Evolutionary conservation across 805 yeast genomes (phyloP).

Genomic region (Clavispora asparagi): DNA sequence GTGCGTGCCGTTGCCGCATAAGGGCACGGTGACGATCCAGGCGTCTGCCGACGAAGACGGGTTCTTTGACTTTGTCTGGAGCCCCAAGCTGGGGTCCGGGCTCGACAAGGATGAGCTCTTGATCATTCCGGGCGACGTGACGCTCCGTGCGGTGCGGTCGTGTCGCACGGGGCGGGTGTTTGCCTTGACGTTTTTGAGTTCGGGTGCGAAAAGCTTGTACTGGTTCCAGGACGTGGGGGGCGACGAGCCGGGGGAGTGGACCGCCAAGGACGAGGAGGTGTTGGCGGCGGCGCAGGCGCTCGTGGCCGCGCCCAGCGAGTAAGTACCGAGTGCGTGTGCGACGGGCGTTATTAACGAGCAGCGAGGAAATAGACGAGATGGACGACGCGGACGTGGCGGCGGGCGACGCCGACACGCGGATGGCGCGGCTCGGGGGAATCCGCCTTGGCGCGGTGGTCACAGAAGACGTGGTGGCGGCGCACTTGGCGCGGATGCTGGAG

Average conservation of each 20-base stretch:
- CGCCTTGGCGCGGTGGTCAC: conserved; percentile 31
- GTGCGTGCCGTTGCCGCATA: conserved; percentile 67
- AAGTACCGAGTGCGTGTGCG: conserved; percentile 41
- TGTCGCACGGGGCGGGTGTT: conserved; percentile 77
- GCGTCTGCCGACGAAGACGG: conserved; percentile 68
- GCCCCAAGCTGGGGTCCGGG: conserved; percentile 51
- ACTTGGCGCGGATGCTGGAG: conserved; percentile 27
- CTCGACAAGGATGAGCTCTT: conserved; percentile 57
- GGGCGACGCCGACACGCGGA: too few relatives aligned
- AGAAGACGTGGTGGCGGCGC: conserved; percentile 23
- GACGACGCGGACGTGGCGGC: too few relatives aligned
- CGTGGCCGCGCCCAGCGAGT: conserved; percentile 19
- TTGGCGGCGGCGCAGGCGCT: conserved; percentile 16
- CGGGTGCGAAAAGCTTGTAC: conserved; percentile 54
- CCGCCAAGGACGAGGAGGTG: conserved; percentile 52
- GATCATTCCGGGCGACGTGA: conserved; percentile 81
- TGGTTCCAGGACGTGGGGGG: conserved; percentile 81
- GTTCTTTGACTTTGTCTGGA: conserved; percentile 68
- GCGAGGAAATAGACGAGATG: conserved; percentile 2
- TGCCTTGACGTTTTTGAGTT: conserved; percentile 56
- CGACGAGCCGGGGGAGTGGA: conserved; percentile 52
- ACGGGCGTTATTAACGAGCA: conserved; percentile 1
- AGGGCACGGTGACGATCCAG: conserved; percentile 59
- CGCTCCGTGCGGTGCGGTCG: conserved; percentile 63
- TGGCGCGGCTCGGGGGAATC: background rate